Evolutionary conservation across 2,329 filamentous ascomycete species (phyloP), one percentile per base, ranked within the genome.

Genomic region (Botrytis fragariae): DNA sequence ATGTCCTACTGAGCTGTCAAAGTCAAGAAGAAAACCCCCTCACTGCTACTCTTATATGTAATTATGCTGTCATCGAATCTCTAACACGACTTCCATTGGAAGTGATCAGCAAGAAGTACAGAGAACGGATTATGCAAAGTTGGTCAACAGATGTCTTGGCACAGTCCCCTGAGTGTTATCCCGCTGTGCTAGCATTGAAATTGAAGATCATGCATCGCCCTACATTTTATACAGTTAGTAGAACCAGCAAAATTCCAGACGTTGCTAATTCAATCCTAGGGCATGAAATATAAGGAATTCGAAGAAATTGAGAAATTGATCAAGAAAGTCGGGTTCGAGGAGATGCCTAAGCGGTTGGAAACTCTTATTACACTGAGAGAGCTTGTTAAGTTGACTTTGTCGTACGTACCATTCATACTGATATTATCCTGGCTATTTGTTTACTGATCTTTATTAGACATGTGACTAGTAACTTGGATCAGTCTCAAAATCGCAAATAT

Each of bases 161-260:
- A 44, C 62, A 70, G 18, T 73, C 73, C 3, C 72, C 72, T 37
- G 68, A 74, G 45, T 59, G 78, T n/a, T 72, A 79, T 71, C 73
- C 77, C 44, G 73, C 75, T 54, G 77, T 86, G 8, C 79, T 89
- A 10, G 82, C 83, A 32, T 76, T 89, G 65, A 83, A 85, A 75
- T 79, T 83, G 4, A 88, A 86, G 76, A 79, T 88, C 37, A 87
- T 88, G 84, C 79, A 80, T 8, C 82, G 83, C n/a, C 83, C 87
- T 0, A 87, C 86, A 0, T 87, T 87, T 72, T 86, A 88, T 75
- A 81, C 86, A 37, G 45, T 62, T 22, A 57, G 71, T 67, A 48
- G 4, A 54, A 18, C 25, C 39, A 20, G 9, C 39, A 32, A 10
- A 39, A 60, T 20, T n/a, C 1, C 32, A 60, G 42, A 12, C 37